Conservation (phyloP, 2,329 filamentous ascomycete genomes). For the Aspergillus versicolor region DNA sequence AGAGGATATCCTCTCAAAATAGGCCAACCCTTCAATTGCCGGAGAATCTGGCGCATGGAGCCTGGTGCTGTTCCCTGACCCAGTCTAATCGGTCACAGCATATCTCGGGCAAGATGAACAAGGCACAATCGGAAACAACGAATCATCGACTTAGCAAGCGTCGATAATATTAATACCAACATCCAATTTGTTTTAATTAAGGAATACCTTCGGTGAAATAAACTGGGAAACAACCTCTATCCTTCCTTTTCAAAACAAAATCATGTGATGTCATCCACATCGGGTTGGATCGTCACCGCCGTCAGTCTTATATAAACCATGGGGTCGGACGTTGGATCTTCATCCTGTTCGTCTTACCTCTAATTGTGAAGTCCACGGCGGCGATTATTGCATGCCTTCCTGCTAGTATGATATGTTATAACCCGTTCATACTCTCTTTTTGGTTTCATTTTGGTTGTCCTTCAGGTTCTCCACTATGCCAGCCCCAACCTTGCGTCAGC, state of each 20-base stretch:
- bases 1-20: background rate
- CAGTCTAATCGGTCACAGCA: too few species aligned
- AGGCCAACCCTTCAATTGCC: too few species aligned
- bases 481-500: conserved; percentile 34
- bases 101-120: too few species aligned
- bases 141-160: too few species aligned
- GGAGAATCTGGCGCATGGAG: background rate
- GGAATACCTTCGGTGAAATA: too few species aligned
- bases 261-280: conserved; percentile 24
- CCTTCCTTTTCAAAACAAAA: background rate
- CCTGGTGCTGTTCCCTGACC: background rate
- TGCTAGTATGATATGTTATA: conserved; percentile 16
- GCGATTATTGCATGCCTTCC: conserved; percentile 4
- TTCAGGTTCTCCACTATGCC: conserved; percentile 28
- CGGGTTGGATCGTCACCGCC: conserved; percentile 8
- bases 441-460: conserved; percentile 17
- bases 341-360: background rate
- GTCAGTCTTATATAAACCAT: conserved; percentile 7
- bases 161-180: too few species aligned
- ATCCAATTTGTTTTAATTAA: too few species aligned
- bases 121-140: too few species aligned
- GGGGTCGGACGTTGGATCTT: background rate
- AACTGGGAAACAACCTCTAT: too few species aligned
- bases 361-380: conserved; percentile 3
- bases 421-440: conserved; percentile 15